Percentiles rank a stretch among this genome's conserved stretches.
Evolutionary conservation across 2,329 filamentous ascomycete genomes (phyloP).

Genomic region (Graphiopsis chlorocephala): DNA sequence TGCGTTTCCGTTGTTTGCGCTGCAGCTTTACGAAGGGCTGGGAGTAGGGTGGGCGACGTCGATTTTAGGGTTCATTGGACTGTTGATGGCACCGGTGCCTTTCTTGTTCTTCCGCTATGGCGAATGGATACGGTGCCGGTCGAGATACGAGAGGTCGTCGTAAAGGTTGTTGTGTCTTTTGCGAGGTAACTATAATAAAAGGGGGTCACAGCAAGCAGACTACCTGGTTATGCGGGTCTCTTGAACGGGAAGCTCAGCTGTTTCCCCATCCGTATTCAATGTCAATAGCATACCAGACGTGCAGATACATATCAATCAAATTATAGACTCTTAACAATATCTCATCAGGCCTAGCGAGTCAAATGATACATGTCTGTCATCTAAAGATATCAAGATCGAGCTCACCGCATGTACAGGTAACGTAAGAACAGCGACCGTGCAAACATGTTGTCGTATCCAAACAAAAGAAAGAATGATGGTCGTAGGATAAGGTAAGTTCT

Average conservation of each 20-base stretch:
- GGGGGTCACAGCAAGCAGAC: background rate
- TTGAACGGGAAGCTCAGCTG: background rate
- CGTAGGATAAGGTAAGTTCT: background rate
- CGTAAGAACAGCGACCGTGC: background rate
- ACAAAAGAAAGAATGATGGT: background rate
- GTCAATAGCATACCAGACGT: background rate
- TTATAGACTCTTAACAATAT: background rate
- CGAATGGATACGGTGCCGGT: constrained; percentile 22
- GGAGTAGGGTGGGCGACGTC: constrained; percentile 44
- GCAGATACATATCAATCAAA: no score
- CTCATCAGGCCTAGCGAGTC: background rate
- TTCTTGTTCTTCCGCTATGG: constrained; percentile 30
- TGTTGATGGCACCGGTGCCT: constrained; percentile 33
- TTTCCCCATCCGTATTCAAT: background rate
- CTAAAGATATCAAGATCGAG: background rate
- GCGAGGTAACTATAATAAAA: background rate
- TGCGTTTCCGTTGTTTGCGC: constrained; percentile 41
- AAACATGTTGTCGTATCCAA: background rate
- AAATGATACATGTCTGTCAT: background rate
- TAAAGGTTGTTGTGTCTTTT: background rate
- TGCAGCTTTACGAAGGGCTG: constrained; percentile 40
- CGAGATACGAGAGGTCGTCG: constrained; percentile 25
- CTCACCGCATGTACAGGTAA: background rate
- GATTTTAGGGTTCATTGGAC: constrained; percentile 37
- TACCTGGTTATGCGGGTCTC: background rate